These are phyloP conservation scores for Yamadazyma siamensis DNA, from an alignment of 1,139 yeast genomes.

Conservation along the genomic window DNA sequence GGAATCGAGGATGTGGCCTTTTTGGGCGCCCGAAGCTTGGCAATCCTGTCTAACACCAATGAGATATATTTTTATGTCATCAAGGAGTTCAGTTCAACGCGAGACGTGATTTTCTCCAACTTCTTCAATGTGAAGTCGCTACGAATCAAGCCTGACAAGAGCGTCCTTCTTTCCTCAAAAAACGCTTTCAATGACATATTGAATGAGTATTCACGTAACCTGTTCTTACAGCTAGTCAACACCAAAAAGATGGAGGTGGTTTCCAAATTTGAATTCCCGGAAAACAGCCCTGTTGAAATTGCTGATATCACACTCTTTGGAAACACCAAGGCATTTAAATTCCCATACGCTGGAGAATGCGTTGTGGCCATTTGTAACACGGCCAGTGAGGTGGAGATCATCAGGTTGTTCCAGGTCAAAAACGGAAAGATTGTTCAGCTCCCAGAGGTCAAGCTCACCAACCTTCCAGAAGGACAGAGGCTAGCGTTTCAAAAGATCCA, in stretches of 20 bases:
- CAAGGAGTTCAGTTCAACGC: slow-evolving; percentile 3
- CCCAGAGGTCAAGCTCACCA: slow-evolving; percentile 9
- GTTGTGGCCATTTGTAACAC: slow-evolving; percentile 16
- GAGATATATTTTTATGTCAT: slow-evolving; percentile 11
- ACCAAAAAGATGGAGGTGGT: slow-evolving; percentile 12
- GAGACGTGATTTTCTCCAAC: slow-evolving; percentile 15
- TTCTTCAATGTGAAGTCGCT: slow-evolving; percentile 15
- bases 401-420: slow-evolving; percentile 13
- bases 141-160: slow-evolving; percentile 8
- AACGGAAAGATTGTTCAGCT: slow-evolving; percentile 10
- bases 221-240: slow-evolving; percentile 18
- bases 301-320: slow-evolving; percentile 16
- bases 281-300: slow-evolving; percentile 14
- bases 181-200: slow-evolving; percentile 12
- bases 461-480: slow-evolving; percentile 11
- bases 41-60: slow-evolving; percentile 7
- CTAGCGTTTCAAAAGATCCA: slow-evolving; percentile 12
- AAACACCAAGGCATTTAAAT: neutral
- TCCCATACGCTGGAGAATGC: slow-evolving; percentile 6
- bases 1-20: slow-evolving; percentile 11
- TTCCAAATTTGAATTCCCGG: slow-evolving; percentile 10
- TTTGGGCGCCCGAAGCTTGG: slow-evolving; percentile 7
- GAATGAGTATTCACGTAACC: slow-evolving; percentile 15
- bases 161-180: slow-evolving; percentile 18
- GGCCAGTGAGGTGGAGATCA: slow-evolving; percentile 8